These are phyloP conservation scores for Pseudogymnoascus sp. DNA, from an alignment of 2,329 filamentous ascomycete species.

Conservation along the genomic window DNA sequence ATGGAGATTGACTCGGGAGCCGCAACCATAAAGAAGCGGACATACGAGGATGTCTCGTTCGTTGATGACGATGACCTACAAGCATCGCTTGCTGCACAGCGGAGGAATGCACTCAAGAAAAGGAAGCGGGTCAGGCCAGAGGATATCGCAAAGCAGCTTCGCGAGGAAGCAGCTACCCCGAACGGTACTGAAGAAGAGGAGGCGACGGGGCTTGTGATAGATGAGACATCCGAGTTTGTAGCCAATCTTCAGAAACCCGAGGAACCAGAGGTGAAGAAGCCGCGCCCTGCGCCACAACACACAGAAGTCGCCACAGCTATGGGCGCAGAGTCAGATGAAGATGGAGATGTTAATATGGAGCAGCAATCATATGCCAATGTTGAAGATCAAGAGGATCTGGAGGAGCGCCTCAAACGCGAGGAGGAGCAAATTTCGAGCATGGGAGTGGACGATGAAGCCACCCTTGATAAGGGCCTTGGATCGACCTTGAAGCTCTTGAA, in stretches of 20 bases:
- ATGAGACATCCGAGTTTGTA: conserved; percentile 92
- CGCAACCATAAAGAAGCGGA: conserved; percentile 50
- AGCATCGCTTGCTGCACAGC: conserved; percentile 72
- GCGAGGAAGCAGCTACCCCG: conserved; percentile 48
- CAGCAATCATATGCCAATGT: conserved; percentile 28
- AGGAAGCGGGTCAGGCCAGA: conserved; percentile 80
- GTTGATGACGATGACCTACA: conserved; percentile 92
- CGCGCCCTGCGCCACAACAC: conserved; percentile 30
- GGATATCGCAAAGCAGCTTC: conserved; percentile 75
- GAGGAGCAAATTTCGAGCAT: conserved; percentile 53
- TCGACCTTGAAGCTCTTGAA: conserved; percentile 74
- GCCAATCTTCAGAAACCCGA: conserved; percentile 69
- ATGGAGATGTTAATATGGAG: conserved; percentile 36
- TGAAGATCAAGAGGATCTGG: conserved; percentile 39
- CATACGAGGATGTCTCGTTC: conserved; percentile 59
- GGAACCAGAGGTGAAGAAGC: conserved; percentile 41
- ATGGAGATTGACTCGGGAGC: conserved; percentile 72
- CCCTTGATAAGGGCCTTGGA: conserved; percentile 68
- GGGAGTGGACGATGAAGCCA: conserved; percentile 79
- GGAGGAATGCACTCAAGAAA: conserved; percentile 80
- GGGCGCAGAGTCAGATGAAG: conserved; percentile 35
- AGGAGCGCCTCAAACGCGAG: conserved; percentile 43
- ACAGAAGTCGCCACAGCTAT: conserved; percentile 38
- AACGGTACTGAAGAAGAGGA: conserved; percentile 43
- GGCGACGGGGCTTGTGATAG: conserved; percentile 68